A percentile compares a stretch with the other conserved stretches of the same genome.
These are phyloP conservation scores for Protomyces pachydermus DNA, from an alignment of 1,139 yeast species.

Conservation along the genomic window DNA sequence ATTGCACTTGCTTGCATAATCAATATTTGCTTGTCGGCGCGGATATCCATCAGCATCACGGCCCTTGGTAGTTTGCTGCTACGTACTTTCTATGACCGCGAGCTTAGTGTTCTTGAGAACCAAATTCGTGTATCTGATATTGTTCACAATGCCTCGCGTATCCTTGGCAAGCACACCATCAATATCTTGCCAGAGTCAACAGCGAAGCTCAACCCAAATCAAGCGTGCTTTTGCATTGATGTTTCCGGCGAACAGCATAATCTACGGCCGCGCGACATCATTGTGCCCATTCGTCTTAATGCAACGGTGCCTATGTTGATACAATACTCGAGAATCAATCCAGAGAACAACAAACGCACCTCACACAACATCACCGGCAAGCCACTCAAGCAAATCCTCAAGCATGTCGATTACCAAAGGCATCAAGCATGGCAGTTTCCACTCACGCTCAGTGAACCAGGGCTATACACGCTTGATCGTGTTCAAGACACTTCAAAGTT, in stretches of 20 bases:
- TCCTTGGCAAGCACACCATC: slow-evolving; percentile 78
- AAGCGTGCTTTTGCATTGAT: slow-evolving; percentile 59
- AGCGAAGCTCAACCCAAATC: slow-evolving; percentile 74
- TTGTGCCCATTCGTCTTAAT: slow-evolving; percentile 71
- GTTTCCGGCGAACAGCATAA: not conserved
- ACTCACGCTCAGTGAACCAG: slow-evolving; percentile 57
- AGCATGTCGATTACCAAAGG: slow-evolving; percentile 37
- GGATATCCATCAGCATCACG: slow-evolving; percentile 45
- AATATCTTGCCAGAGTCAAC: slow-evolving; percentile 89
- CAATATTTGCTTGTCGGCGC: slow-evolving; percentile 43
- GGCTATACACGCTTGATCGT: slow-evolving; percentile 61
- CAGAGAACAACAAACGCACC: slow-evolving; percentile 50
- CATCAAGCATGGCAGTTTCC: slow-evolving; percentile 39
- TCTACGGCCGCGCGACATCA: slow-evolving; percentile 34
- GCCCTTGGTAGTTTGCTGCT: slow-evolving; percentile 48
- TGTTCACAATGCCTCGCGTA: slow-evolving; percentile 63
- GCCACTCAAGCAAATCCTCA: slow-evolving; percentile 48
- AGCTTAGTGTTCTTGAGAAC: slow-evolving; percentile 63
- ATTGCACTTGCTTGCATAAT: slow-evolving; percentile 39
- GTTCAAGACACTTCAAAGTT: slow-evolving; percentile 64
- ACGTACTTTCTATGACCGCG: slow-evolving; percentile 52
- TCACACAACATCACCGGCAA: slow-evolving; percentile 53
- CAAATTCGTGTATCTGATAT: slow-evolving; percentile 44
- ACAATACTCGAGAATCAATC: slow-evolving; percentile 59
- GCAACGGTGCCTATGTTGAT: slow-evolving; percentile 69